Conservation (phyloP, 1,284 basidiomycete species). For the Melampsora larici-populina region DNA sequence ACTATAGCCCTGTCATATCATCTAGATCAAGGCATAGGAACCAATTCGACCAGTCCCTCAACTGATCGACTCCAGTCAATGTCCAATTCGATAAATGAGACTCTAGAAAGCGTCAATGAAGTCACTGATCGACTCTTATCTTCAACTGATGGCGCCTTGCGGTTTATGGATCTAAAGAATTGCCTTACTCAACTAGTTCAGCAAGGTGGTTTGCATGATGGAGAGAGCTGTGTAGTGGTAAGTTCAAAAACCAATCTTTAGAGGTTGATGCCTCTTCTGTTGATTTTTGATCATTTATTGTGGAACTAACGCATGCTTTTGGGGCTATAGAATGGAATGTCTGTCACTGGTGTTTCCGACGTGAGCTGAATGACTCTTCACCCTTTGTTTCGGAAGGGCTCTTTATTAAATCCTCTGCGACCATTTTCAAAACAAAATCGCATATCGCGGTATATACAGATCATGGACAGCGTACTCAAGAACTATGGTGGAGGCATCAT, state of each 20-base stretch:
- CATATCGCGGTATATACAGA: slow-evolving; percentile 4
- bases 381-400: neutral
- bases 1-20: slow-evolving; percentile 34
- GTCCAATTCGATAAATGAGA: slow-evolving; percentile 43
- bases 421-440: neutral
- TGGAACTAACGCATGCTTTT: too few species aligned
- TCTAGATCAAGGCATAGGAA: slow-evolving; percentile 21
- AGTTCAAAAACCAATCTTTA: neutral
- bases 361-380: slow-evolving; percentile 1
- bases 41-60: slow-evolving; percentile 14
- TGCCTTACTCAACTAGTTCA: slow-evolving; percentile 26
- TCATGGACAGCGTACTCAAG: slow-evolving; percentile 34
- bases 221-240: slow-evolving; percentile 38
- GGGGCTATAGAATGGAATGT: slow-evolving; percentile 23
- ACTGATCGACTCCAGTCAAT: slow-evolving; percentile 18
- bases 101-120: slow-evolving; percentile 38
- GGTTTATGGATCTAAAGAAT: slow-evolving; percentile 34
- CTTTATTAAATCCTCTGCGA: neutral
- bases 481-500: slow-evolving; percentile 39
- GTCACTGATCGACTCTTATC: slow-evolving; percentile 24
- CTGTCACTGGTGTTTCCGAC: slow-evolving; percentile 40
- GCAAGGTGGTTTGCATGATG: slow-evolving; percentile 38
- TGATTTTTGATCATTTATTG: neutral
- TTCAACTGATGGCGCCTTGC: slow-evolving; percentile 35
- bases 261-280: neutral